phyloP scores from a whole-genome alignment of 768 basidiomycete genomes.

The Tricholoma sp. region DNA sequence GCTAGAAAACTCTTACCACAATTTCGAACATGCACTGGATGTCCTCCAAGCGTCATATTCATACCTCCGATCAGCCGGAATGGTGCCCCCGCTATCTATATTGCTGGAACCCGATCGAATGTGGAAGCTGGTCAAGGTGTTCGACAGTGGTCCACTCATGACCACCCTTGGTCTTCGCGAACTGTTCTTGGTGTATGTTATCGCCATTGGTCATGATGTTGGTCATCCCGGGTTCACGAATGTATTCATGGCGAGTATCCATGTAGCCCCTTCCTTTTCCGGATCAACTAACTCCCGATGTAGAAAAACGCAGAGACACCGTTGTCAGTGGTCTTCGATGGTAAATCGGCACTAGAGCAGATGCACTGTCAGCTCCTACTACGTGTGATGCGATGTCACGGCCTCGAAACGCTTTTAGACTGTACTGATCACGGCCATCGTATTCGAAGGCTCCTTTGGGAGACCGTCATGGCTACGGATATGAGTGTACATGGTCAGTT shows the following conservation, averaged over 20 bases:
- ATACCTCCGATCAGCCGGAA: constrained; percentile 73
- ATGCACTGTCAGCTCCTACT: constrained; percentile 86
- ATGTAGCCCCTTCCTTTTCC: background rate
- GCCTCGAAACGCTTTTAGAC: constrained; percentile 65
- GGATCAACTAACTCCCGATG: constrained; percentile 2
- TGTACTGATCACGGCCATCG: constrained; percentile 38
- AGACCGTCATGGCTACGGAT: constrained; percentile 88
- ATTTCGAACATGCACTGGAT: constrained; percentile 95
- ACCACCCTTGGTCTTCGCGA: constrained; percentile 60
- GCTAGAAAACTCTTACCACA: constrained; percentile 91
- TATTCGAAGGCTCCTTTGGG: constrained; percentile 72
- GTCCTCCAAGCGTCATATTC: constrained; percentile 91
- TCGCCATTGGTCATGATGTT: constrained; percentile 96
- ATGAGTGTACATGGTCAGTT: constrained; percentile 89
- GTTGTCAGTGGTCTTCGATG: constrained; percentile 81
- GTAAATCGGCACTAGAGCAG: constrained; percentile 85
- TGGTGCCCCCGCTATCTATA: constrained; percentile 74
- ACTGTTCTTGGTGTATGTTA: constrained; percentile 80
- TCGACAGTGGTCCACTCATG: constrained; percentile 33
- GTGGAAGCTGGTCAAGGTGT: constrained; percentile 32
- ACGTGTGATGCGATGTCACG: constrained; percentile 75
- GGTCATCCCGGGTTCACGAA: constrained; percentile 96
- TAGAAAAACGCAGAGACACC: constrained; percentile 95
- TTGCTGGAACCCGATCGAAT: constrained; percentile 47
- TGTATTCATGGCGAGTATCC: constrained; percentile 76